Conservation (phyloP, 2,329 filamentous ascomycete species). For the Colletotrichum sp. region DNA sequence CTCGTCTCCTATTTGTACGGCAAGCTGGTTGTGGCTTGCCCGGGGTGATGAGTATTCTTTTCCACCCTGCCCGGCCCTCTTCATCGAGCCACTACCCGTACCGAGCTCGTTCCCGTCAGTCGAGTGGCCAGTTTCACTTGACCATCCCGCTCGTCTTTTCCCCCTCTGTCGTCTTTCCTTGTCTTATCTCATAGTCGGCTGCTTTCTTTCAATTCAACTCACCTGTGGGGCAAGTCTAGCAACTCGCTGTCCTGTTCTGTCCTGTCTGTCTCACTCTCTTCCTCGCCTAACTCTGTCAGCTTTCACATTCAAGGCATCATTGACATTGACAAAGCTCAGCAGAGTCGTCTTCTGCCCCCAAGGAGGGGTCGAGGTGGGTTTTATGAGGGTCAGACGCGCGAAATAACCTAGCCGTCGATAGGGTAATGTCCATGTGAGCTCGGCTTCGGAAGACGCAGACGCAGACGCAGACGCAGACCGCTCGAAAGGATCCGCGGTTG, state of each 20-base stretch:
- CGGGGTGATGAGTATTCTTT: background rate
- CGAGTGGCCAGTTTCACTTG: background rate
- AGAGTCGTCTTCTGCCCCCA: background rate
- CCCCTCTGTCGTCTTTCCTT: background rate
- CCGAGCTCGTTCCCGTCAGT: background rate
- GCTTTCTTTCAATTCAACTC: background rate
- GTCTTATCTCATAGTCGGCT: conserved; percentile 8
- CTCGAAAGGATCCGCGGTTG: conserved; percentile 4
- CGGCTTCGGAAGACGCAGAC: background rate
- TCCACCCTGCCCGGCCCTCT: background rate
- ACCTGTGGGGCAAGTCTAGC: conserved; percentile 1
- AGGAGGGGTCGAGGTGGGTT: background rate
- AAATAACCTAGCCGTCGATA: background rate
- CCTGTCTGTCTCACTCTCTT: background rate
- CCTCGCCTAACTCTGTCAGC: conserved; percentile 5
- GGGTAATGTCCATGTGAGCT: background rate
- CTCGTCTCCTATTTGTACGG: background rate
- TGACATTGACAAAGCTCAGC: background rate
- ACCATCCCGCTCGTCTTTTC: background rate
- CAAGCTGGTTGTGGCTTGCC: background rate
- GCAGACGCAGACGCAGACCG: background rate
- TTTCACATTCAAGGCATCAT: conserved; percentile 4
- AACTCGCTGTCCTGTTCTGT: background rate
- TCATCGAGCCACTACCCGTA: conserved; percentile 3
- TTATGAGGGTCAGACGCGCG: background rate